These are phyloP conservation scores for Phytophthora foliorum DNA, from an alignment of 352 stramenopile genomes.

Conservation along the genomic window DNA sequence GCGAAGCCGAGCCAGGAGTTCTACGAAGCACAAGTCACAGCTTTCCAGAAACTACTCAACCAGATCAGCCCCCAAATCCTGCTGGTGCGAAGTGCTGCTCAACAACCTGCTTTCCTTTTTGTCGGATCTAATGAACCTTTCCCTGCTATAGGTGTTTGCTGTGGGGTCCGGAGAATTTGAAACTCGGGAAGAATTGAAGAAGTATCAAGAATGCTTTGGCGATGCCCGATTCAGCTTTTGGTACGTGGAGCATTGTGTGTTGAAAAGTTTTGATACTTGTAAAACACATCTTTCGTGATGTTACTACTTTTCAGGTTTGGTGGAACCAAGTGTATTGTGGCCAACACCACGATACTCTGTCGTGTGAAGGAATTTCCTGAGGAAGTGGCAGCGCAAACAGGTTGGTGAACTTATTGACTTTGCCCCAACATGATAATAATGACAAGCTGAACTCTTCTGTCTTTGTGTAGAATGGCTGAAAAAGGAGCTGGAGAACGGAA, in stretches of 20 bases:
- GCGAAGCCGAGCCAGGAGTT: slow-evolving; percentile 45
- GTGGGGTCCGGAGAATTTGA: slow-evolving; percentile 39
- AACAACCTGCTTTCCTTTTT: background rate
- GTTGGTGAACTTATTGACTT: slow-evolving; percentile 28
- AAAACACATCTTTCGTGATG: slow-evolving; percentile 3
- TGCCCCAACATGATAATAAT: background rate
- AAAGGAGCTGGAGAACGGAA: slow-evolving; percentile 85
- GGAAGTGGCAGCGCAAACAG: slow-evolving; percentile 58
- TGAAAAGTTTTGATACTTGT: background rate
- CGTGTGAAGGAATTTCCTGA: slow-evolving; percentile 37
- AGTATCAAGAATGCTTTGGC: slow-evolving; percentile 69
- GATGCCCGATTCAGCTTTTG: slow-evolving; percentile 83
- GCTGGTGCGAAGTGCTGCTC: slow-evolving; percentile 48
- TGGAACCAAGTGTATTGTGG: slow-evolving; percentile 83
- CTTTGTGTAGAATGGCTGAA: slow-evolving; percentile 67
- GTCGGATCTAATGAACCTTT: background rate
- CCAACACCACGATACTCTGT: slow-evolving; percentile 64
- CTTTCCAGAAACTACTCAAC: slow-evolving; percentile 74
- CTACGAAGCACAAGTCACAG: slow-evolving; percentile 53
- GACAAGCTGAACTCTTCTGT: background rate
- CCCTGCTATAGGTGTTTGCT: slow-evolving; percentile 58
- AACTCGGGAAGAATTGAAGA: slow-evolving; percentile 21
- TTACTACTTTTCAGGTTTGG: slow-evolving; percentile 56
- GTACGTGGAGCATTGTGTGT: slow-evolving; percentile 35
- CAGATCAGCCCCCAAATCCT: slow-evolving; percentile 63